Conservation (phyloP, 495 filamentous ascomycete species). For the Penicillium macrosclerotiorum region DNA sequence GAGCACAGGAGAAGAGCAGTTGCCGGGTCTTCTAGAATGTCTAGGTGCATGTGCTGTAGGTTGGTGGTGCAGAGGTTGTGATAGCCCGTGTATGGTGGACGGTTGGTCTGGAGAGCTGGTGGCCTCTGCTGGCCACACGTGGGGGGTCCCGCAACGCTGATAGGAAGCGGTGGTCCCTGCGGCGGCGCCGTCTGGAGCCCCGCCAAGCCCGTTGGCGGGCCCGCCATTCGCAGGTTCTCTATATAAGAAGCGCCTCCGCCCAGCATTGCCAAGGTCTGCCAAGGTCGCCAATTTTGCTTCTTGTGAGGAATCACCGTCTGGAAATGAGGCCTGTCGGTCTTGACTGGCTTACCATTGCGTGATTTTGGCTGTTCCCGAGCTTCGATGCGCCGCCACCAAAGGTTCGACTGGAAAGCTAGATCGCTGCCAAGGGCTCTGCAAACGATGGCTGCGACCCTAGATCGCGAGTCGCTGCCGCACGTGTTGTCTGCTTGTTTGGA, state of each 20-base stretch:
- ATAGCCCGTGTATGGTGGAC: no score
- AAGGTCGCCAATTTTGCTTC: slow-evolving; percentile 20
- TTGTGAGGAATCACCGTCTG: background rate
- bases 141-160: slow-evolving; percentile 4
- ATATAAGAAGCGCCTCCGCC: slow-evolving; percentile 5
- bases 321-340: background rate
- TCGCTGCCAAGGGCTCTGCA: slow-evolving; percentile 14
- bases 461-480: slow-evolving; percentile 17
- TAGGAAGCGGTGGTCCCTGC: slow-evolving; percentile 17
- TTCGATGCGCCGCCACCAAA: slow-evolving; percentile 9
- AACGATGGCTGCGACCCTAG: slow-evolving; percentile 3
- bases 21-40: background rate
- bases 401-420: slow-evolving; percentile 11
- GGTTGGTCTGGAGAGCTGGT: background rate
- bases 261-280: slow-evolving; percentile 22
- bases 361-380: slow-evolving; percentile 10
- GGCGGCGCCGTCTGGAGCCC: background rate
- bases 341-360: slow-evolving; percentile 12
- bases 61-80: background rate
- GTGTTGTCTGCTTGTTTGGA: slow-evolving; percentile 9
- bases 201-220: slow-evolving; percentile 11
- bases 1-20: background rate
- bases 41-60: background rate
- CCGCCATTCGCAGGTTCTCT: background rate
- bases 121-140: slow-evolving; percentile 15